A percentile compares a stretch with the other conserved stretches of the same genome.
phyloP scores from a whole-genome alignment of 2,329 filamentous ascomycete genomes.

The Tympanopsis confertula region DNA sequence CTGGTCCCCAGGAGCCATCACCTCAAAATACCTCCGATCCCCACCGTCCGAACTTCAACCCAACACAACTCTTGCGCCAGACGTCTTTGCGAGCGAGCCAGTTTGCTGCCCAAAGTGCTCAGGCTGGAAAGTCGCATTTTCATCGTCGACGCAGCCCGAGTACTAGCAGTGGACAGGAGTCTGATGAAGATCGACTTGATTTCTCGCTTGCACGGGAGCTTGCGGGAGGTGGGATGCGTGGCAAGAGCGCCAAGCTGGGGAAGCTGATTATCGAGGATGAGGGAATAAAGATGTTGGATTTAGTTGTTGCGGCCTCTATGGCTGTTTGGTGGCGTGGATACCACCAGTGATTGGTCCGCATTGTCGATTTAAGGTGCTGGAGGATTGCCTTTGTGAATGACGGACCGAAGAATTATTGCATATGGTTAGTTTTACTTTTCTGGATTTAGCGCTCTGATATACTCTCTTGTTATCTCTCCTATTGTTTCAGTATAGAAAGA shows the following conservation, averaged over 20 bases:
- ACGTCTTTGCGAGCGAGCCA: too few relatives aligned
- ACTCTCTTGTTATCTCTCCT: too few relatives aligned
- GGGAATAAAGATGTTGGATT: conserved; percentile 54
- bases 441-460: too few relatives aligned
- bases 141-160: not conserved
- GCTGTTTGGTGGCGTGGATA: conserved; percentile 42
- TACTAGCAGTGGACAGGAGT: not conserved
- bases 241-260: conserved; percentile 52
- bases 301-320: conserved; percentile 54
- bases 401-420: too few relatives aligned
- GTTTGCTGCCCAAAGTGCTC: too few relatives aligned
- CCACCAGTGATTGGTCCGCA: conserved; percentile 1
- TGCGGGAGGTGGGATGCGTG: conserved; percentile 50
- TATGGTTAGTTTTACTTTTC: too few relatives aligned
- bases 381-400: not conserved
- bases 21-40: too few relatives aligned
- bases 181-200: conserved; percentile 31
- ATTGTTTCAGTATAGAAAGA: too few relatives aligned
- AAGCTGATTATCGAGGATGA: conserved; percentile 54
- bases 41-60: not conserved
- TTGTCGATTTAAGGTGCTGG: not conserved
- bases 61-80: too few relatives aligned
- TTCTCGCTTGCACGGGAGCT: conserved; percentile 46
- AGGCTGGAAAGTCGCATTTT: not conserved
- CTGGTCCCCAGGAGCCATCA: too few relatives aligned